Evolutionary conservation across 768 basidiomycete genomes (phyloP), one percentile per base, ranked within the genome.

Genomic region (Psilocybe cyanescens): DNA sequence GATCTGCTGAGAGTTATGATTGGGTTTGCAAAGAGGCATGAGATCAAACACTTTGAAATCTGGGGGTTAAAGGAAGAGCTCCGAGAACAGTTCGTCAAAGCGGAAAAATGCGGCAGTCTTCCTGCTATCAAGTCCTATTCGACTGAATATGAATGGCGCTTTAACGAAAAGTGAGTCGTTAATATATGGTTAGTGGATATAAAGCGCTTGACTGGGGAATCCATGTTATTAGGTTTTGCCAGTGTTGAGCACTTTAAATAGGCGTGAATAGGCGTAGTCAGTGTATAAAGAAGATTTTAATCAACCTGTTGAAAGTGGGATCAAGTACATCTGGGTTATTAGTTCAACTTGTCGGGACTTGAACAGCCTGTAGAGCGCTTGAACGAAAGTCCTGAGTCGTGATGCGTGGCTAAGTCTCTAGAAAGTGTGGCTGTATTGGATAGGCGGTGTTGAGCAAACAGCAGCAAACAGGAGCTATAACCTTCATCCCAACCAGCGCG

Each of bases 111-210:
- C 14, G 77, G 79, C 28, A 75, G 81, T 63, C 58, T 83, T 17
- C 68, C 79, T 5, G 65, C 76, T 0, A 65, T 82, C 39, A 80
- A 78, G 53, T 83, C 80, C 79, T 85, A 85, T 69, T 78, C 78
- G 4, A 30, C 28, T 9, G 61, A 53, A 29, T 51, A 59, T 7
- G 63, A 60, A 31, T 75, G 71, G 72, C 37, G 66, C 16, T 57
- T 63, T 28, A 72, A 73, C 57, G 71, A 73, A 58, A 70, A 64
- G 70, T 73, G 41, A 35, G 33, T 35, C 6, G 11, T 35, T 35
- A 24, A 24, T 35, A 24, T 24, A 24, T 24, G 24, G 24, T 24
- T 24, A 24, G 24, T 24, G 24, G 24, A 24, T 24, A 24, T 24
- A 24, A 24, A 24, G 24, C 19, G 19, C 24, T 24, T 24, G 24